These are phyloP conservation scores for Dictyostelium purpureum DNA, from an alignment of 78 protist species.

Conservation along the genomic window DNA sequence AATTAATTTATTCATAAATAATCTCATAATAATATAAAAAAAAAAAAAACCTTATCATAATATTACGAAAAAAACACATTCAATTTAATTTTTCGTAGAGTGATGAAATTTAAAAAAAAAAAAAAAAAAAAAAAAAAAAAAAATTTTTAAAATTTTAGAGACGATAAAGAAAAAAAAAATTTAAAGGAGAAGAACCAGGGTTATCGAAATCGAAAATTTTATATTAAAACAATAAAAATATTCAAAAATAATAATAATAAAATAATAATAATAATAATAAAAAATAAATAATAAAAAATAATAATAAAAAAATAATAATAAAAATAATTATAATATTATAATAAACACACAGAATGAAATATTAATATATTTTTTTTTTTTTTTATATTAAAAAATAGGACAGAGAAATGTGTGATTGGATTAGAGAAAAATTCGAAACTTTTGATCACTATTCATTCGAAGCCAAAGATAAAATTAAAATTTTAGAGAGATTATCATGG, in stretches of 20 bases:
- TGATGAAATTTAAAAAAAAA: too few relatives aligned
- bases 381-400: not conserved
- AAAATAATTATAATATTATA: not conserved
- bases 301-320: not conserved
- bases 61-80: too few relatives aligned
- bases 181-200: too few relatives aligned
- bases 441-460: not conserved
- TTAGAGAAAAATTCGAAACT: conserved; percentile 81
- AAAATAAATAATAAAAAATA: not conserved
- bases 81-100: too few relatives aligned
- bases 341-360: not conserved
- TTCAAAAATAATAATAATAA: not conserved
- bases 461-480: conserved; percentile 59
- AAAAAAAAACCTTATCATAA: too few relatives aligned
- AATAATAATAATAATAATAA: not conserved
- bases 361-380: not conserved
- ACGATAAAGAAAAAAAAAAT: too few relatives aligned
- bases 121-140: too few relatives aligned
- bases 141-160: too few relatives aligned
- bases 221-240: too few relatives aligned
- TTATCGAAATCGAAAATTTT: not conserved
- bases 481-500: conserved; percentile 84
- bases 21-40: too few relatives aligned
- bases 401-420: conserved; percentile 86
- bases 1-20: too few relatives aligned